Base-by-base conservation (phyloP, 768 basidiomycete species). In the Naganishia vaughanmartiniae region DNA sequence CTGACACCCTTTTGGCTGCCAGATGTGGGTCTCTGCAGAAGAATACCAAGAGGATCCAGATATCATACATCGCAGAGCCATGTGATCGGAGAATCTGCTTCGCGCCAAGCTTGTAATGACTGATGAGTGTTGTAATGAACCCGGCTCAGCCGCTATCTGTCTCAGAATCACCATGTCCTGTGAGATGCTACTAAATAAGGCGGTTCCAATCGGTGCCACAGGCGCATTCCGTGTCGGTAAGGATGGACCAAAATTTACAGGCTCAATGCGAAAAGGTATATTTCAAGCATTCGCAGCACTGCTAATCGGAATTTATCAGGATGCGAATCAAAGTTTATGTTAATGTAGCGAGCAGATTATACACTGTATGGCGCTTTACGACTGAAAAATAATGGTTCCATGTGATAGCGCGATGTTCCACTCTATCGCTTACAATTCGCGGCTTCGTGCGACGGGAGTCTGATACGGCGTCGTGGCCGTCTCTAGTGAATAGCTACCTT, bases 21-120 rank as follows among this genome's bases (percentile, higher is more conserved):
- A 96, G 93, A 98, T 99, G 95, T 99, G 96, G 95, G 92, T 99
- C 63, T 94, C 93, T 55, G 93, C 94, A 46, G 95, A 99, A 82
- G 96, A 98, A 83, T 98, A 97, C 80, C 93, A 96, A 82, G 95
- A 99, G 82, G 95, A 98, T 83, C 94, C 95, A 67, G 94, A 98
- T 78, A 91, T 97, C 77, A 98, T 97, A 78, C 94, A 96, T 83
- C 94, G 92, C 83, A 95, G 95, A 83, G 86, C 90, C 69, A 80
- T 81, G 71, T 81, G 34, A n/a, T 31, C 4, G 33, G 17, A 21
- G 48, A 0, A 26, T 34, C 11, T 31, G 36, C 42, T 42, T 15
- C 7, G 17, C 42, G 15, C 7, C 42, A 45, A 45, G n/a, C 31
- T 60, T 63, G 68, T 69, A 69, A 57, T 53, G 57, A 69, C 57